These are phyloP conservation scores for Canavalia gladiata DNA, from an alignment of 306 rosid species.

Conservation along the genomic window DNA sequence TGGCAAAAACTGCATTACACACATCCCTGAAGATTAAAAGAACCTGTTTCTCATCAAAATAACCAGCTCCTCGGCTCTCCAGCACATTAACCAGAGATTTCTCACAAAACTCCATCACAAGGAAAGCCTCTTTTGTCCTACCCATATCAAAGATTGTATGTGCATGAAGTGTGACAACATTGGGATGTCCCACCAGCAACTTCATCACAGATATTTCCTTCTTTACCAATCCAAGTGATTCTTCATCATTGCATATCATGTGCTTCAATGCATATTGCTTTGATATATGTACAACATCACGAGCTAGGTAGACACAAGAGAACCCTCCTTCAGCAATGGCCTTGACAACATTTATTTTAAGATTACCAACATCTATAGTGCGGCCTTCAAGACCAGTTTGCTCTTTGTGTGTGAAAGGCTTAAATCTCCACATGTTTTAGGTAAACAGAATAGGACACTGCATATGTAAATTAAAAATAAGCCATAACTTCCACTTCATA, in stretches of 20 bases:
- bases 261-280: slow-evolving; percentile 98
- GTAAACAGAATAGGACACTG: slow-evolving; percentile 44
- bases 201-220: slow-evolving; percentile 89
- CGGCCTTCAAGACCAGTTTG: slow-evolving; percentile 93
- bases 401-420: slow-evolving; percentile 93
- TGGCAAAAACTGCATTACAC: slow-evolving; percentile 90
- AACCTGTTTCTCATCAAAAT: slow-evolving; percentile 89
- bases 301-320: slow-evolving; percentile 94
- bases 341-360: slow-evolving; percentile 78
- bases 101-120: slow-evolving; percentile 96
- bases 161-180: slow-evolving; percentile 82
- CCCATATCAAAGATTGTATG: slow-evolving; percentile 90
- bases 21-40: slow-evolving; percentile 89
- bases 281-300: slow-evolving; percentile 78
- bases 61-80: slow-evolving; percentile 88
- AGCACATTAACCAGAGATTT: slow-evolving; percentile 86
- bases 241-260: slow-evolving; percentile 91
- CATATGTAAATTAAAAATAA: slow-evolving; percentile 43
- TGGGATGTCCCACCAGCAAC: slow-evolving; percentile 86
- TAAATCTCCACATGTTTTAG: slow-evolving; percentile 88
- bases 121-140: slow-evolving; percentile 89
- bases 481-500: background rate
- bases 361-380: slow-evolving; percentile 80
- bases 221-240: slow-evolving; percentile 81
- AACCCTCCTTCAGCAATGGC: slow-evolving; percentile 98